phyloP scores from a whole-genome alignment of 257 asterid species.

The Solanum ossicruentum region DNA sequence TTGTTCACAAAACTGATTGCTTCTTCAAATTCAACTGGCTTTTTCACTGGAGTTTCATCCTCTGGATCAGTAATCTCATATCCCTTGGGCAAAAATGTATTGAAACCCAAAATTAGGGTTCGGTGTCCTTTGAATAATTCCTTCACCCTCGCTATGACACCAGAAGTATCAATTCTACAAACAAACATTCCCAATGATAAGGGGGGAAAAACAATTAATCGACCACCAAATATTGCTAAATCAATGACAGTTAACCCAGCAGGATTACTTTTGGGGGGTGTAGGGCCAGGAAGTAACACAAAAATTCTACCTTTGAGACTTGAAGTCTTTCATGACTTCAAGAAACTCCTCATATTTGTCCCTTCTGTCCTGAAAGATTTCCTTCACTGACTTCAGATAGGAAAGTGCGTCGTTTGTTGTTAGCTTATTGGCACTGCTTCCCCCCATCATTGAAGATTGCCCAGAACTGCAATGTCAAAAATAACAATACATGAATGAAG shows the following conservation, averaged over 20 bases:
- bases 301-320: constrained; percentile 52
- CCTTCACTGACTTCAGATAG: constrained; percentile 70
- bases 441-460: constrained; percentile 55
- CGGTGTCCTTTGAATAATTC: constrained; percentile 72
- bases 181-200: constrained; percentile 9
- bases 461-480: constrained; percentile 43
- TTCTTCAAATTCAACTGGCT: constrained; percentile 62
- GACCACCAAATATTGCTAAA: background rate
- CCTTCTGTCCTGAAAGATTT: constrained; percentile 55
- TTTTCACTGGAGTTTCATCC: constrained; percentile 54
- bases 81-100: constrained; percentile 84
- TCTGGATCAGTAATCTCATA: constrained; percentile 61
- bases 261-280: background rate
- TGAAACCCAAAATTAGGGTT: constrained; percentile 85
- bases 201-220: background rate
- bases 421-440: constrained; percentile 49
- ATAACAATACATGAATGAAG: background rate
- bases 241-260: background rate
- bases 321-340: constrained; percentile 91
- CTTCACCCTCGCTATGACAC: constrained; percentile 67
- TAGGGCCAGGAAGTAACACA: background rate
- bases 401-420: constrained; percentile 71
- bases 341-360: constrained; percentile 81
- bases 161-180: constrained; percentile 53
- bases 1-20: constrained; percentile 76